Evolutionary conservation across 1,284 basidiomycete species (phyloP).

Genomic region (Cryptococcus wingfieldii): DNA sequence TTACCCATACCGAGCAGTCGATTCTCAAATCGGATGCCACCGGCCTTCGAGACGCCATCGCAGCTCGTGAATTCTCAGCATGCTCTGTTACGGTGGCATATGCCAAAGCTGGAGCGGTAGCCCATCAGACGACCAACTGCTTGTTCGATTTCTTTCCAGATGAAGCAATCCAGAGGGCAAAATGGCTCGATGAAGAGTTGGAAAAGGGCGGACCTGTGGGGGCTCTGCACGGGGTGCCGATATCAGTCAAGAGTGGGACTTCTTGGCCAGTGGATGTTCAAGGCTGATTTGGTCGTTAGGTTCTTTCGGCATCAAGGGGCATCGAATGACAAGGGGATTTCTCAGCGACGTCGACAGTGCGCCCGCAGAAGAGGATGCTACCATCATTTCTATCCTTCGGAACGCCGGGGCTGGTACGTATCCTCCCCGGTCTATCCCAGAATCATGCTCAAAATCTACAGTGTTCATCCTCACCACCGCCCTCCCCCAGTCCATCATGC

Average conservation of each 20-base stretch:
- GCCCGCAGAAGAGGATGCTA: neutral
- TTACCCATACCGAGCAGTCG: conserved; percentile 22
- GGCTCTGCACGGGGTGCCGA: conserved; percentile 61
- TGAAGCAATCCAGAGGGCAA: conserved; percentile 58
- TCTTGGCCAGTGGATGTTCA: conserved; percentile 53
- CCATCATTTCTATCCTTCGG: conserved; percentile 19
- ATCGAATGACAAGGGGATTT: conserved; percentile 19
- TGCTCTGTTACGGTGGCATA: conserved; percentile 27
- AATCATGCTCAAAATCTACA: conserved; percentile 6
- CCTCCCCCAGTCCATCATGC: conserved; percentile 33
- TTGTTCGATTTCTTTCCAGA: conserved; percentile 66
- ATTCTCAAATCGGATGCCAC: conserved; percentile 40
- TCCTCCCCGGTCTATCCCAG: neutral
- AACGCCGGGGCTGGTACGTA: conserved; percentile 7
- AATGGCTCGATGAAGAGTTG: conserved; percentile 58
- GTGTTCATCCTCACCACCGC: conserved; percentile 27
- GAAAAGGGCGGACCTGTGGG: conserved; percentile 54
- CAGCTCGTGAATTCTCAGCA: conserved; percentile 6
- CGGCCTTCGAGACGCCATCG: conserved; percentile 34
- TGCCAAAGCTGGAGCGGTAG: conserved; percentile 27
- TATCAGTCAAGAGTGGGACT: conserved; percentile 63
- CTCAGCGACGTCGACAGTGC: neutral
- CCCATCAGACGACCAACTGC: conserved; percentile 56
- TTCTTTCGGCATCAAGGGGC: conserved; percentile 18
- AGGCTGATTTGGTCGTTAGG: conserved; percentile 16